Base-by-base conservation (phyloP, 2,329 filamentous ascomycete species). In the Tolypocladium ophioglossoides region DNA sequence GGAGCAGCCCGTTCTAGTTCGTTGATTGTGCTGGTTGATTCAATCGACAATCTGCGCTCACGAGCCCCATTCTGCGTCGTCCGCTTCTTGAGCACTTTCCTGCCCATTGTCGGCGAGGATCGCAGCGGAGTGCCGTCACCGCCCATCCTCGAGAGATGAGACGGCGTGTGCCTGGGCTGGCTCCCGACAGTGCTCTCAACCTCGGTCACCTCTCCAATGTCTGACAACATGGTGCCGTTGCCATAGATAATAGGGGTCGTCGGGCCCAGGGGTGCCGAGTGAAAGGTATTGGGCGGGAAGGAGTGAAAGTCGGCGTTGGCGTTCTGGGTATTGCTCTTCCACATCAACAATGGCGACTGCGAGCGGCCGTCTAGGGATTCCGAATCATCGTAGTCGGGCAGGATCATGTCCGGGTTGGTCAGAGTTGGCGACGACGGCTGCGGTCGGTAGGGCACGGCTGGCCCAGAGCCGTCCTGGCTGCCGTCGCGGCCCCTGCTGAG, bases 331-430 rank as follows among this genome's bases (percentile, higher is more conserved):
- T 70, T 62, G 60, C 73, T 74, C 58, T 76, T 77, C 79, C 79
- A 80, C 68, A 76, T 72, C 59, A 69, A 71, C n/a, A 80, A 63
- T 34, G 75, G 72, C 63, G 78, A 75, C 56, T 77, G 76, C 55
- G 78, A 72, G 64, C 72, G 70, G 63, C 74, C 65, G 67, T 80
- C 71, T 65, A 77, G 73, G 66, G 77, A 74, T 65, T 79, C 71
- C 67, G 79, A 66, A 68, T 77, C 78, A 59, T 83, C 81, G 64
- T 85, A 84, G 66, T 87, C 84, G 57, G 91, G 91, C 52, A 96
- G 75, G 63, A 96, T 95, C 89, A 96, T 91, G 68, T 95, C 91
- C 52, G 91, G 90, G 69, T 96, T 95, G 54, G 90, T 95, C 64
- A 96, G 75, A 2, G 91, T 95, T 49, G 91, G 91, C 56, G 89